Evolutionary conservation across 768 basidiomycete species (phyloP), one percentile per base, ranked within the genome.

Genomic region (Rickenella mellea): DNA sequence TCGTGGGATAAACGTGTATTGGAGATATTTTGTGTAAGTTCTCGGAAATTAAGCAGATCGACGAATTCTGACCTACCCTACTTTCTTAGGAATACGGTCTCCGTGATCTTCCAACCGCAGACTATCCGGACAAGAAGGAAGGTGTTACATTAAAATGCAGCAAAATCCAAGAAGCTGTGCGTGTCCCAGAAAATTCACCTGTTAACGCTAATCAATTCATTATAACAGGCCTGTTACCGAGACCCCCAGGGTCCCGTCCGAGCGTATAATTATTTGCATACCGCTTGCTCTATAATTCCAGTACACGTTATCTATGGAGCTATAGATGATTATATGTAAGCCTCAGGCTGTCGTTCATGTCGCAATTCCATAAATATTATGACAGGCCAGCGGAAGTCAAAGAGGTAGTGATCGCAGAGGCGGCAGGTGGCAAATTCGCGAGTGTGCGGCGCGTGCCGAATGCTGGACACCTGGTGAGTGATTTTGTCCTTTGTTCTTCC

Each of bases 71-170:
- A 44, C 39, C 19, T 9, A 38, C n/a, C n/a, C n/a, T 12, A 20
- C 19, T 12, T 17, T 22, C n/a, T 12, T 46, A 76, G 74, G 61
- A 69, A 50, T 50, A 63, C 31, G 69, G 68, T 0, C 51, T 76
- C 50, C 52, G 66, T 15, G 40, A 59, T 5, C 52, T 72, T 11
- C 71, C 72, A 4, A 70, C 67, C 0, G 43, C 43, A 8, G 59
- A 61, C 10, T 68, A 74, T 49, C 66, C 73, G 1, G 62, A 69
- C 39, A 56, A 62, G 42, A 57, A 52, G n/a, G 57, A 64, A 32
- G 73, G 70, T 12, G 68, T 77, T 5, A 74, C 72, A 10, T 55
- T 75, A 11, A 71, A 64, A 46, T 76, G 73, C 47, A 62, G 59
- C 11, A 66, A 66, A 24, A 42, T 43, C 9, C 71, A 73, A 40